Conservation (phyloP, 2,329 filamentous ascomycete genomes). For the Macrophomina tecta region DNA sequence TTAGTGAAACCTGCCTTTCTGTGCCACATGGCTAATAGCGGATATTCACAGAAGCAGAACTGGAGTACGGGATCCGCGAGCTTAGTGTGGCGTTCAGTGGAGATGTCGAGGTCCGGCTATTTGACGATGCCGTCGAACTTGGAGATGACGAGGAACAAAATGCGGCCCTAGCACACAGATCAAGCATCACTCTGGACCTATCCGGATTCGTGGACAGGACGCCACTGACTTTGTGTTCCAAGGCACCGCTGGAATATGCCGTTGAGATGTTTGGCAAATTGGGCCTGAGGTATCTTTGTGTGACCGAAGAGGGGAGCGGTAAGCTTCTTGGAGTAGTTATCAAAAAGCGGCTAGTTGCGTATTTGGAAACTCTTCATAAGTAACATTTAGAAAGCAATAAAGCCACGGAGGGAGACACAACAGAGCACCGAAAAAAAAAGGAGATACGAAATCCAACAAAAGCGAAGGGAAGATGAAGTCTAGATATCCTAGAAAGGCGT, state of each 20-base stretch:
- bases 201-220: conserved; percentile 60
- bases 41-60: conserved; percentile 52
- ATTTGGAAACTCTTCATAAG: conserved; percentile 52
- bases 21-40: neutral
- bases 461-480: too few species aligned
- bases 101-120: conserved; percentile 45
- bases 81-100: conserved; percentile 42
- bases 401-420: too few species aligned
- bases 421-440: too few species aligned
- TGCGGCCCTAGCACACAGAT: conserved; percentile 29
- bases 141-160: conserved; percentile 34
- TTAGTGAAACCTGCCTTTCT: conserved; percentile 28
- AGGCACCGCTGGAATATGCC: conserved; percentile 63
- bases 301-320: conserved; percentile 60
- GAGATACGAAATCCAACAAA: too few species aligned
- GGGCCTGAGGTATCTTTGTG: conserved; percentile 60
- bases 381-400: too few species aligned
- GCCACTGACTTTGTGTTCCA: conserved; percentile 57
- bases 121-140: conserved; percentile 41
- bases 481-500: too few species aligned
- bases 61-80: conserved; percentile 56
- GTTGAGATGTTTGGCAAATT: conserved; percentile 67
- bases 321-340: conserved; percentile 61
- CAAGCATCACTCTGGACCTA: conserved; percentile 48
- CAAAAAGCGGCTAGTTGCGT: conserved; percentile 63